Conservation (phyloP, 2,329 filamentous ascomycete species). For the Anisogramma anomala region DNA sequence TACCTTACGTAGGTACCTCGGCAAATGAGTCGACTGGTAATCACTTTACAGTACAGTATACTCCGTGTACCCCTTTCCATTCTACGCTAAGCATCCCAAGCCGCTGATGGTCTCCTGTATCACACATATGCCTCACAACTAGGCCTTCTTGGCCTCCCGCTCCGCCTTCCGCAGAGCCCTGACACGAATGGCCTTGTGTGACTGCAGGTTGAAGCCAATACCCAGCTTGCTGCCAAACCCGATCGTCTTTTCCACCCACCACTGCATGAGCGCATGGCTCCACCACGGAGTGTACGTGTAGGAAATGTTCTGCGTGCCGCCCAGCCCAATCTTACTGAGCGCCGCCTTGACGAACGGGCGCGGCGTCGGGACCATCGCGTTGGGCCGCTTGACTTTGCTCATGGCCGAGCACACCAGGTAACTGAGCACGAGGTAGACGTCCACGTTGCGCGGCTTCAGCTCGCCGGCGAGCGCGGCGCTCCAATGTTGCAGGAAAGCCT, state of each 20-base stretch:
- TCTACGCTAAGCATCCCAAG: too few species aligned
- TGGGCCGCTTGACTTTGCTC: slow-evolving; percentile 84
- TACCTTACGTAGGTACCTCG: too few species aligned
- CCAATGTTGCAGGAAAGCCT: slow-evolving; percentile 97
- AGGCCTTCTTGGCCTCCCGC: slow-evolving; percentile 61
- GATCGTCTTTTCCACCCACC: slow-evolving; percentile 54
- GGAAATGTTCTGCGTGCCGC: slow-evolving; percentile 65
- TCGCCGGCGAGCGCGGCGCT: slow-evolving; percentile 76
- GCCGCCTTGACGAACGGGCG: slow-evolving; percentile 70
- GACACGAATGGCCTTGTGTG: slow-evolving; percentile 75
- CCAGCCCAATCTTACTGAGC: slow-evolving; percentile 69
- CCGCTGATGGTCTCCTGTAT: too few species aligned
- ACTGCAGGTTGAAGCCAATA: slow-evolving; percentile 44
- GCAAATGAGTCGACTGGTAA: too few species aligned
- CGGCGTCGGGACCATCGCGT: slow-evolving; percentile 66
- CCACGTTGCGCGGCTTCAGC: slow-evolving; percentile 66
- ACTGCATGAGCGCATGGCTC: slow-evolving; percentile 82
- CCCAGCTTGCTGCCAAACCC: slow-evolving; percentile 37
- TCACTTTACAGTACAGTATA: too few species aligned
- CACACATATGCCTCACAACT: too few species aligned
- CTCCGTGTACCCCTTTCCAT: too few species aligned
- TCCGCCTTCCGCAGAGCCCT: slow-evolving; percentile 75
- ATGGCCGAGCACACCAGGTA: slow-evolving; percentile 94
- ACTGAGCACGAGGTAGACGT: slow-evolving; percentile 82
- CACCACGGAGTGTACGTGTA: slow-evolving; percentile 88